Base-by-base conservation (phyloP, 2,329 filamentous ascomycete genomes). In the Penicillium sp. region DNA sequence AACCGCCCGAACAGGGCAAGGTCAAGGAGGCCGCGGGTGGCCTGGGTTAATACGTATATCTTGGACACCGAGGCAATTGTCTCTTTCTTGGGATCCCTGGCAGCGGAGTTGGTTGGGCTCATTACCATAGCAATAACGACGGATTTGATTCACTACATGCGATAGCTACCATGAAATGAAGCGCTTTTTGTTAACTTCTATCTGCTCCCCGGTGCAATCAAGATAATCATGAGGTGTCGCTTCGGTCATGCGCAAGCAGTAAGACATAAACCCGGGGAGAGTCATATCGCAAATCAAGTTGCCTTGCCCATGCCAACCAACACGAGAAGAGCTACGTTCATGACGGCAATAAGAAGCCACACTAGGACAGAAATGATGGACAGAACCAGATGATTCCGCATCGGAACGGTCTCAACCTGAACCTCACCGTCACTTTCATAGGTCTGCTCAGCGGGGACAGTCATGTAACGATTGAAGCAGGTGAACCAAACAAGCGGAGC, bases 401-500 rank as follows among this genome's bases (percentile, higher is more conserved):
- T 88, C 53, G 76, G 75, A 1, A 76, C 66, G 18, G 45, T 51
- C 12, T 58, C 51, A 7, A 54, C 51, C 4, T 46, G 43, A 2
- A 48, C 38, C 1, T 62, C 59, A 10, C 52, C 54, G 23, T 60
- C 57, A 11, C 49, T 55, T 3, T 54, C 57, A 20, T 32, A 36
- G 18, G 66, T 63, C 15, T 60, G 57, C 22, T 72, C 71, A 2
- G 72, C 64, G 39, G 65, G 60, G 4, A 85, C 82, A 6, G 78
- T 85, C 87, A 94, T 94, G 64, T 83, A 92, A 55, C 79, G 79
- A 49, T 79, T 76, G 29, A 82, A 74, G 51, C 83, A 85, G 0
- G 87, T 94, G 54, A 93, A 93, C 65, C 84, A 93, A 39, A 94
- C 82, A 20, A 94, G 67, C 1, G 87, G 87, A 1, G 85, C 84